phyloP scores from a whole-genome alignment of 169 alveolate species.

The Plasmodium inui region DNA sequence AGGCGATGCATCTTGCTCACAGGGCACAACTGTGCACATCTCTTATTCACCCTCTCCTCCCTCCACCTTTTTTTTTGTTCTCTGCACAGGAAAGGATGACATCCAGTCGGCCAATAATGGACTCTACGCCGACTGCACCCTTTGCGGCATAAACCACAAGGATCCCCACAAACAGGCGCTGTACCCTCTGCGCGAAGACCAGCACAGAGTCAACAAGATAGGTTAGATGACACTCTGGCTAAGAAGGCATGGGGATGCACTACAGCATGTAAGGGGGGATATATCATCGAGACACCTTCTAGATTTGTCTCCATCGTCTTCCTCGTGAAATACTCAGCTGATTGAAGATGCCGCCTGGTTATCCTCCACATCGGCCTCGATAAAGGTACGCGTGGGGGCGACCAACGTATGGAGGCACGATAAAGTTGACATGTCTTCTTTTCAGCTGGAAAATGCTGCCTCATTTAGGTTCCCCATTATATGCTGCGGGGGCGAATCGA shows the following conservation, averaged over 20 bases:
- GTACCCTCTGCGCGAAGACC: slow-evolving; percentile 50
- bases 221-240: neutral
- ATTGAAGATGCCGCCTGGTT: neutral
- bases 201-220: slow-evolving; percentile 3
- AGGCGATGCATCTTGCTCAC: neutral
- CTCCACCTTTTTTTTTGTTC: neutral
- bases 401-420: neutral
- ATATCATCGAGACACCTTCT: neutral
- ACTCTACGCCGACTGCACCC: slow-evolving; percentile 12
- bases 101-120: slow-evolving; percentile 44
- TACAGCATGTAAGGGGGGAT: neutral
- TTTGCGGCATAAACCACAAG: slow-evolving; percentile 53
- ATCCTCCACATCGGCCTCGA: neutral
- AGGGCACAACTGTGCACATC: neutral
- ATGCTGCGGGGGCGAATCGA: neutral
- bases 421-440: neutral
- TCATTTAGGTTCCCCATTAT: neutral
- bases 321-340: neutral
- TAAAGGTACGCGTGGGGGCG: neutral
- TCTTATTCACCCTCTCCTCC: neutral
- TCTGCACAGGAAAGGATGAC: slow-evolving; percentile 38
- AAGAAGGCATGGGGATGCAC: neutral
- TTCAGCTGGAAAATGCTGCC: neutral
- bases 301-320: neutral
- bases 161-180: slow-evolving; percentile 58